Evolutionary conservation across 2,329 filamentous ascomycete genomes (phyloP).

Genomic region (Ceratocystis lukuohia): DNA sequence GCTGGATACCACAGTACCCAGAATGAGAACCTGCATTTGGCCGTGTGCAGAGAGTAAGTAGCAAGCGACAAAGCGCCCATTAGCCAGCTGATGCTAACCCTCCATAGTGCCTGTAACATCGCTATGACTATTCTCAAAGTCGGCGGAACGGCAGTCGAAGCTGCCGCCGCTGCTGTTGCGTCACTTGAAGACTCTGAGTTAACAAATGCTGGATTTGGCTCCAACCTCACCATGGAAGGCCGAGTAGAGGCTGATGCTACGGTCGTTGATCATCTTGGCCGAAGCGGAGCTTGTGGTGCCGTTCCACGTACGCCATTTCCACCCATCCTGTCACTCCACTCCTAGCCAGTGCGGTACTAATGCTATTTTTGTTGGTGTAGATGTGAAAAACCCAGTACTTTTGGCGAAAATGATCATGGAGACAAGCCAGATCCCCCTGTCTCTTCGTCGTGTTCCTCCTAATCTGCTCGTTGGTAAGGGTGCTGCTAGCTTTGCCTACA

Average conservation of each 20-base stretch:
- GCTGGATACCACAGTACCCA: slow-evolving; percentile 83
- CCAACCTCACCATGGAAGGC: slow-evolving; percentile 83
- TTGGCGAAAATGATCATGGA: slow-evolving; percentile 75
- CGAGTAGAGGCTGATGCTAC: slow-evolving; percentile 90
- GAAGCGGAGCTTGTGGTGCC: slow-evolving; percentile 86
- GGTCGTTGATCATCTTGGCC: slow-evolving; percentile 77
- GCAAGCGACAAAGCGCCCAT: slow-evolving; percentile 27
- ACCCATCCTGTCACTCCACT: not conserved
- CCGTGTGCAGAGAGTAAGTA: slow-evolving; percentile 74
- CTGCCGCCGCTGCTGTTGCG: slow-evolving; percentile 77
- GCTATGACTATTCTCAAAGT: slow-evolving; percentile 44
- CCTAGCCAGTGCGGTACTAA: not conserved
- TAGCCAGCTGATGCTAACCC: not conserved
- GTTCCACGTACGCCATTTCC: slow-evolving; percentile 52
- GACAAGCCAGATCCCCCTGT: slow-evolving; percentile 59
- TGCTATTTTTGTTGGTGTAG: slow-evolving; percentile 32
- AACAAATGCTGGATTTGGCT: slow-evolving; percentile 92
- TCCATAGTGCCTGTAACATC: slow-evolving; percentile 14
- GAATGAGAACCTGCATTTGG: slow-evolving; percentile 73
- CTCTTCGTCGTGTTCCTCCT: slow-evolving; percentile 76
- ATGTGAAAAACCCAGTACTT: slow-evolving; percentile 84
- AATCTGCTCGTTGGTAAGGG: slow-evolving; percentile 82
- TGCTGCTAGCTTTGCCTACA: slow-evolving; percentile 71
- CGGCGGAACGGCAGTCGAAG: slow-evolving; percentile 71
- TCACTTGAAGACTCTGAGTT: slow-evolving; percentile 87